Evolutionary conservation across 257 asterid genomes (phyloP), one percentile per base, ranked within the genome.

Genomic region (Fraxinus pennsylvanica): DNA sequence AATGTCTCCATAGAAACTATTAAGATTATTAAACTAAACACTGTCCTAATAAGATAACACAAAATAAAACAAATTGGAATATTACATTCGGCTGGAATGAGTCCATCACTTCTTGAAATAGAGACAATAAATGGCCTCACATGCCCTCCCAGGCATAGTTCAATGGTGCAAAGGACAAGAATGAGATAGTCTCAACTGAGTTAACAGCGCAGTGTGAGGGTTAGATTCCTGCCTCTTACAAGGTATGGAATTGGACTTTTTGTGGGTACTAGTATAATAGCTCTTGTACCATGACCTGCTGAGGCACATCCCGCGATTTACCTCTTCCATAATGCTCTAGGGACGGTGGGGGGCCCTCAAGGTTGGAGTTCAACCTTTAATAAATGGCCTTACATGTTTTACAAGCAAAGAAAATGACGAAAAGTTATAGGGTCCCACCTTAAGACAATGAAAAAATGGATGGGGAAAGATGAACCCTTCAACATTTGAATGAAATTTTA

Each of bases 401-500:
- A 59, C 15, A 59, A 21, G 30, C 67, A 7, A 21, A 21, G 67
- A 22, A 59, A 59, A 10, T 67, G 21, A 41, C 30, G 7, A 17
- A 3, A 9, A 29, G 22, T 73, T 57, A 79, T n/a, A 19, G 65
- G 65, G 65, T 1, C 65, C 65, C 65, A 54, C 21, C 61, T 50
- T 50, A 13, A 0, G 21, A 50, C 6, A 50, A 17, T 54, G 65
- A 54, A 54, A 54, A 19, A 54, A 54, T 54, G 65, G 65, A 54
- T 54, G 1, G n/a, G 57, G 57, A 13, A 15, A 35, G 50, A 65
- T 65, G 69, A 63, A 3, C 17, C 32, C 32, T 22, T 63, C 4
- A 22, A 43, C 52, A 0, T 41, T n/a, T 27, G 61, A 73, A 73
- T 54, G 63, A 66, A 73, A 39, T 74, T 82, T 71, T 27, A 14